These are phyloP conservation scores for Sporothrix dimorphospora DNA, from an alignment of 2,329 filamentous ascomycete species.

Conservation along the genomic window DNA sequence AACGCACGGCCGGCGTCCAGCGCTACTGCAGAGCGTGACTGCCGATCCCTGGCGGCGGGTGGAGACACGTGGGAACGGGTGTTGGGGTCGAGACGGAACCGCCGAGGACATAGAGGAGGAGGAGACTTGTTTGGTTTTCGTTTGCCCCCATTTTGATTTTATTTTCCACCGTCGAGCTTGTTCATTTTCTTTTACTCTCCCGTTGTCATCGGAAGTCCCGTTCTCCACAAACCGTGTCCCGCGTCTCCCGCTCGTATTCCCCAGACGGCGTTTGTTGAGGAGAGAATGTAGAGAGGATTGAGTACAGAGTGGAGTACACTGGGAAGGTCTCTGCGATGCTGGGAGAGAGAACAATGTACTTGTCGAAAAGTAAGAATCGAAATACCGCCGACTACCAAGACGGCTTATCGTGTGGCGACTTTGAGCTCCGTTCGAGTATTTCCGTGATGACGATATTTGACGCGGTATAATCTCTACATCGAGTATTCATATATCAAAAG, in stretches of 20 bases:
- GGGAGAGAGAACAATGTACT: not conserved
- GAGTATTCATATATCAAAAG: not conserved
- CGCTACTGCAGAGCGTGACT: constrained; percentile 11
- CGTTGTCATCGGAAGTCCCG: not conserved
- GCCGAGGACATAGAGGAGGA: not conserved
- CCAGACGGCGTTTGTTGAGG: not conserved
- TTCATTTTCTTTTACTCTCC: too few relatives aligned
- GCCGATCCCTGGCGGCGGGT: not conserved
- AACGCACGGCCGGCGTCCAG: too few relatives aligned
- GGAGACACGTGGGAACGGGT: not conserved
- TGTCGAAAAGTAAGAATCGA: not conserved
- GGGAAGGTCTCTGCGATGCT: not conserved
- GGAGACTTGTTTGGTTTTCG: not conserved
- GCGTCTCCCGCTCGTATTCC: not conserved
- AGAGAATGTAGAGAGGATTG: not conserved
- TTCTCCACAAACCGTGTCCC: not conserved
- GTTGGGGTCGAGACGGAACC: constrained; percentile 12
- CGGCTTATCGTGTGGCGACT: not conserved
- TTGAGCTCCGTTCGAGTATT: not conserved
- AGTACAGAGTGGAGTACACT: not conserved
- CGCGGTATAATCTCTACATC: not conserved
- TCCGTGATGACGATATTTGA: not conserved
- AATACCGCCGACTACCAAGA: not conserved
- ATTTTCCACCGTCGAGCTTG: not conserved
- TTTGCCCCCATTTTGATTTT: not conserved